Evolutionary conservation across 768 basidiomycete genomes (phyloP).

Genomic region (Dioszegia aurantiaca): DNA sequence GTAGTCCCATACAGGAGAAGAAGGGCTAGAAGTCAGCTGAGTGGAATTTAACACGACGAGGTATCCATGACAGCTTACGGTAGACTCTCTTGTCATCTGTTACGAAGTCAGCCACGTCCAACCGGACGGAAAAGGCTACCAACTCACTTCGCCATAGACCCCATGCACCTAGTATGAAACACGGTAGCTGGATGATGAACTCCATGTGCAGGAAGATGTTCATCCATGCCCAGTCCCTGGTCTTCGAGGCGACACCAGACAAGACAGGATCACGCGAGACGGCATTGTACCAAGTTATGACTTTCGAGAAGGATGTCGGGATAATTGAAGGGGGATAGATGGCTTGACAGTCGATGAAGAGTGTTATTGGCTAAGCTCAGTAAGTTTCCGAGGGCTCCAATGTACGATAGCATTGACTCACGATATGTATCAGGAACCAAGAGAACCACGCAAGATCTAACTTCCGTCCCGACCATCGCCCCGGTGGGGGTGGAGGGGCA

Average conservation of each 20-base stretch:
- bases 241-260: constrained; percentile 51
- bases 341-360: constrained; percentile 69
- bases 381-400: background rate
- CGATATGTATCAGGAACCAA: constrained; percentile 71
- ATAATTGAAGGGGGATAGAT: constrained; percentile 57
- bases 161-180: constrained; percentile 65
- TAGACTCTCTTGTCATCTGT: constrained; percentile 47
- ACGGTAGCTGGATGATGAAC: constrained; percentile 63
- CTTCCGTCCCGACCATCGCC: constrained; percentile 21
- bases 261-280: constrained; percentile 69
- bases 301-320: constrained; percentile 55
- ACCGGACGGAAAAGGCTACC: constrained; percentile 49
- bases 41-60: no score
- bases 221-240: constrained; percentile 49
- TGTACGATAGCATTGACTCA: constrained; percentile 15
- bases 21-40: no score
- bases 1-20: constrained; percentile 73
- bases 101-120: constrained; percentile 46
- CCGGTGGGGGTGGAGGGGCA: background rate
- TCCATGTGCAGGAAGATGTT: constrained; percentile 58
- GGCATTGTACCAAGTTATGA: constrained; percentile 59
- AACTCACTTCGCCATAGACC: constrained; percentile 46
- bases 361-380: constrained; percentile 42
- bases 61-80: constrained; percentile 28
- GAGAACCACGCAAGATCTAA: constrained; percentile 60